Base-by-base conservation (phyloP, 2,329 filamentous ascomycete species). In the Metarhizium robertsii region DNA sequence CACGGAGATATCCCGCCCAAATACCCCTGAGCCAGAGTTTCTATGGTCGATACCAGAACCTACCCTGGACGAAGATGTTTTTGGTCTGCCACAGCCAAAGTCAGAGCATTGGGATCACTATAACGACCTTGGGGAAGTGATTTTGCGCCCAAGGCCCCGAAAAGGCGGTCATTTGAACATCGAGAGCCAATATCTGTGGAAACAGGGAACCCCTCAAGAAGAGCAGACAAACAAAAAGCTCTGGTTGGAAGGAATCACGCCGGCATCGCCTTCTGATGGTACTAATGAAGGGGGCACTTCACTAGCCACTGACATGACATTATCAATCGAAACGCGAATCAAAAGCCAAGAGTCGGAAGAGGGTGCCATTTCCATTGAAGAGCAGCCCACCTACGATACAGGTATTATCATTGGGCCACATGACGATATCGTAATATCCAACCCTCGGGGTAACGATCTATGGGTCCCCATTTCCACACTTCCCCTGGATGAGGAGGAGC, bases 31-130 rank as follows among this genome's bases (percentile, higher is more conserved):
- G 25, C 16, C 16, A 20, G 20, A 25, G n/a, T 10, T 11, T 7
- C 10, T 49, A 11, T 53, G 52, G 52, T 53, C 52, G 38, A 34
- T 11, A 49, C n/a, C 52, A n/a, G 16, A 38, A 13, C 2, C 14
- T 18, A 48, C 1, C 6, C 13, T 45, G 2, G 34, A 8, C 30
- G 20, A 56, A 6, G 43, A 30, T 11, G 38, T 32, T 11, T 34
- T 59, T 48, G 61, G 64, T 16, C 63, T 73, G 16, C 67, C 70
- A 52, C 61, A 65, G 53, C 62, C 69, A n/a, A 64, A 70, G 54
- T 55, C 43, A n/a, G 49, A 49, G 14, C 6, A 32, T 18, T 49
- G 52, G 52, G 13, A 29, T 2, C 40, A 30, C 49, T 53, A 49
- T 32, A 30, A 11, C 20, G 13, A 49, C 34, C 14, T 53, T 4